Evolutionary conservation across 2,329 filamentous ascomycete species (phyloP).

Genomic region (Pyrenophora seminiperda): DNA sequence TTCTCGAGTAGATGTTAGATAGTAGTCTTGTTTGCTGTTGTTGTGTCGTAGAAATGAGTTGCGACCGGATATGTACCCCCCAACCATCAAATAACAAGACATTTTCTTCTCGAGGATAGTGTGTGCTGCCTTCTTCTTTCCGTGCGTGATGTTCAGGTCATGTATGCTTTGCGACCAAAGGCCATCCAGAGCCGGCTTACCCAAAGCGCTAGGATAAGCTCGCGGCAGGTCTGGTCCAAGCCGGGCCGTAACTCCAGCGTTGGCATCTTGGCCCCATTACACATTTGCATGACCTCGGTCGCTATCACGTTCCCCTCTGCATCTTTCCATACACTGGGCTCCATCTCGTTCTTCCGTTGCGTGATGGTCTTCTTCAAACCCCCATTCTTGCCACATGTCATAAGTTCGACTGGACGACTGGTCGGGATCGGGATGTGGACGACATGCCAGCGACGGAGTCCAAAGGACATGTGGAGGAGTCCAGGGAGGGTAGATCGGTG

Average conservation of each 20-base stretch:
- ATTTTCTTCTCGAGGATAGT: neutral
- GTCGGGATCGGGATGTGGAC: slow-evolving; percentile 21
- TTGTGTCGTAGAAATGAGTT: neutral
- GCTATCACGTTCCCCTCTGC: slow-evolving; percentile 25
- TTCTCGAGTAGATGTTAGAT: slow-evolving; percentile 10
- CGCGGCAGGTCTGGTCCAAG: slow-evolving; percentile 32
- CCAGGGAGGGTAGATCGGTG: slow-evolving; percentile 20
- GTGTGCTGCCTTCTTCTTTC: neutral
- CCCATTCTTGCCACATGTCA: slow-evolving; percentile 31
- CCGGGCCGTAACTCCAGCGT: slow-evolving; percentile 27
- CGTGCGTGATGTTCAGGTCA: neutral
- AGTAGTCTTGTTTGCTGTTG: no score
- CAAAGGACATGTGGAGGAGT: slow-evolving; percentile 25
- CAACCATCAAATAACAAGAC: neutral
- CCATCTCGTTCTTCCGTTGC: slow-evolving; percentile 23
- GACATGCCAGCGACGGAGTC: slow-evolving; percentile 26
- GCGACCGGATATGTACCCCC: neutral
- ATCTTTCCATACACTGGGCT: slow-evolving; percentile 31
- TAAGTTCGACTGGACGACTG: slow-evolving; percentile 18
- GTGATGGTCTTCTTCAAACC: slow-evolving; percentile 14
- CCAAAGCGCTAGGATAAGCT: slow-evolving; percentile 33
- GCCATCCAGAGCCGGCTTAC: slow-evolving; percentile 32
- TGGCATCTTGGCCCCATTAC: slow-evolving; percentile 24
- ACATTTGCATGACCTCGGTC: slow-evolving; percentile 25
- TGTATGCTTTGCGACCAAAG: slow-evolving; percentile 20